Evolutionary conservation across 164 flowering plant genomes (phyloP).

Genomic region (Umbilicus rupestris): DNA sequence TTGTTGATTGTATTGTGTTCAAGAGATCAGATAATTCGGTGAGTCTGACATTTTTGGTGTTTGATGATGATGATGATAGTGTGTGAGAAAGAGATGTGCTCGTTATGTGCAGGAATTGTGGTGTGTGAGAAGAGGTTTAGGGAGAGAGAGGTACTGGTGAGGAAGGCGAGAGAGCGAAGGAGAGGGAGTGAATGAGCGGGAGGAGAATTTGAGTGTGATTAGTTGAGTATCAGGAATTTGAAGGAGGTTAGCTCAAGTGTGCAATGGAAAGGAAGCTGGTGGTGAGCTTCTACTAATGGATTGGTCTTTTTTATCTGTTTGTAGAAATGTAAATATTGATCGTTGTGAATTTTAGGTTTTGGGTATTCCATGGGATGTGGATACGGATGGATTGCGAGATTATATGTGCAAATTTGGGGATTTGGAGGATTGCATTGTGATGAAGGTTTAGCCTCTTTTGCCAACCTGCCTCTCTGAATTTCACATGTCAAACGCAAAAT

Average conservation of each 20-base stretch:
- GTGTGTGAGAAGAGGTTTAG: slow-evolving; percentile 15
- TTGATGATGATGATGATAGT: slow-evolving; percentile 22
- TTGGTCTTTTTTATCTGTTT: background rate
- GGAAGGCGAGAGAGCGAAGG: background rate
- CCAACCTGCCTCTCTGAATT: background rate
- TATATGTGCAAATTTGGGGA: slow-evolving; percentile 84
- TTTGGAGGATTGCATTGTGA: slow-evolving; percentile 73
- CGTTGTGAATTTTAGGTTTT: slow-evolving; percentile 41
- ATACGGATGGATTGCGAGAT: slow-evolving; percentile 61
- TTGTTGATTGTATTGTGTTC: background rate
- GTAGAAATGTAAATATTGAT: background rate
- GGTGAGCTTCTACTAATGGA: background rate
- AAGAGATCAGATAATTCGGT: slow-evolving; percentile 17
- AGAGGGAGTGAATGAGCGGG: background rate
- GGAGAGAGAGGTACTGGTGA: background rate
- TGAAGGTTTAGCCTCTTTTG: slow-evolving; percentile 46
- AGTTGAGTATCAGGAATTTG: background rate
- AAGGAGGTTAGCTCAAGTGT: background rate
- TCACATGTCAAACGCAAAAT: background rate
- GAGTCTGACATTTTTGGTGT: slow-evolving; percentile 23
- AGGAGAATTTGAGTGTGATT: background rate
- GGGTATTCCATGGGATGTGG: slow-evolving; percentile 87
- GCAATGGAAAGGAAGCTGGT: slow-evolving; percentile 5
- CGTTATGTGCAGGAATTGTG: slow-evolving; percentile 44
- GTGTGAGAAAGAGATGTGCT: slow-evolving; percentile 65